Evolutionary conservation across 2,329 filamentous ascomycete species (phyloP).

Genomic region (Bipolaris gigantea): DNA sequence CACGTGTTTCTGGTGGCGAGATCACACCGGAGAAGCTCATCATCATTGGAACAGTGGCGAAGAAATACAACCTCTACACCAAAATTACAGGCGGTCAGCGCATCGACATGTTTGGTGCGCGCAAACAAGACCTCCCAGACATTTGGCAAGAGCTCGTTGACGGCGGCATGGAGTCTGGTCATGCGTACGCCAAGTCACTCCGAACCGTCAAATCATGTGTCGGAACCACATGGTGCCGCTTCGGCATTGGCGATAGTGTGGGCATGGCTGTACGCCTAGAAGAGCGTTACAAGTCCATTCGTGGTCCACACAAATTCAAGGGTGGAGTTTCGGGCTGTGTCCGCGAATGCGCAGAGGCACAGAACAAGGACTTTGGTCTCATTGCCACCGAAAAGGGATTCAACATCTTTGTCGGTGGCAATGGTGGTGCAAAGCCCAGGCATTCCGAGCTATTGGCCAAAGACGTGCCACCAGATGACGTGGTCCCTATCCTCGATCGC

Average conservation of each 20-base stretch:
- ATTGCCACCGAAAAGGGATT: slow-evolving; percentile 92
- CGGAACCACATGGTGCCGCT: slow-evolving; percentile 88
- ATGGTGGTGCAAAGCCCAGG: slow-evolving; percentile 81
- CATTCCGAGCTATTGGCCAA: slow-evolving; percentile 84
- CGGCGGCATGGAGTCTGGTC: slow-evolving; percentile 86
- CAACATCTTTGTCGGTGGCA: slow-evolving; percentile 89
- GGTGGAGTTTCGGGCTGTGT: slow-evolving; percentile 88
- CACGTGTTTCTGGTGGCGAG: slow-evolving; percentile 79
- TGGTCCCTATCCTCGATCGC: slow-evolving; percentile 81
- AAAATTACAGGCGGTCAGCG: slow-evolving; percentile 92
- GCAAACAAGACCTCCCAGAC: slow-evolving; percentile 78
- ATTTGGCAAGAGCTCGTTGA: slow-evolving; percentile 83
- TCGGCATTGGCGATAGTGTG: slow-evolving; percentile 85
- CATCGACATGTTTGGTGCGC: slow-evolving; percentile 90
- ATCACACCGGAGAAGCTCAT: slow-evolving; percentile 86
- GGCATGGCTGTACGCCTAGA: slow-evolving; percentile 87
- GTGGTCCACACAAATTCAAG: slow-evolving; percentile 89
- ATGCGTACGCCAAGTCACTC: slow-evolving; percentile 87
- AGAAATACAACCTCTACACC: slow-evolving; percentile 81
- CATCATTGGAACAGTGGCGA: slow-evolving; percentile 79
- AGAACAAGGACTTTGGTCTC: slow-evolving; percentile 90
- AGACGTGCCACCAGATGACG: slow-evolving; percentile 79
- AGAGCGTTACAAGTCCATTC: slow-evolving; percentile 88
- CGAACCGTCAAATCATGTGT: slow-evolving; percentile 92
- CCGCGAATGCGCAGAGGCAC: slow-evolving; percentile 89